phyloP scores from a whole-genome alignment of 352 stramenopile species.

The Pythium insidiosum region DNA sequence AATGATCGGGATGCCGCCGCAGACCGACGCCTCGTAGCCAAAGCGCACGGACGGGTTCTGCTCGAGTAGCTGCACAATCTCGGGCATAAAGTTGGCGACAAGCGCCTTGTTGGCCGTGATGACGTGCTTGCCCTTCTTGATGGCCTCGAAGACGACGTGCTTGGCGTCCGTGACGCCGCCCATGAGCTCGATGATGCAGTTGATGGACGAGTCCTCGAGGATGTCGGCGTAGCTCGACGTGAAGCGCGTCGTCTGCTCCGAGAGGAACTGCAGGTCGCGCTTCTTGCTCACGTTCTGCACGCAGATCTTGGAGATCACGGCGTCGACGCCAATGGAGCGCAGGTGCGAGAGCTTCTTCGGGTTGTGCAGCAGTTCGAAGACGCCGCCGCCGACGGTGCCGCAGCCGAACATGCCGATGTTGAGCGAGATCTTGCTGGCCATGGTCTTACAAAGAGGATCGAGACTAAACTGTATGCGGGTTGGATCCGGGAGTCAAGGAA shows the following conservation, averaged over 20 bases:
- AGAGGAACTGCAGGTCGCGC: slow-evolving; percentile 56
- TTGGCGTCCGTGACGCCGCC: slow-evolving; percentile 93
- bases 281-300: slow-evolving; percentile 73
- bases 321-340: slow-evolving; percentile 50
- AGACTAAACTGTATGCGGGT: too few relatives aligned
- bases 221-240: slow-evolving; percentile 79
- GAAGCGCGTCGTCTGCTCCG: slow-evolving; percentile 29
- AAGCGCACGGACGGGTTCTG: slow-evolving; percentile 81
- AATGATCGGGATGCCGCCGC: slow-evolving; percentile 96
- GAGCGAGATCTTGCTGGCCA: too few relatives aligned
- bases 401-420: slow-evolving; percentile 87
- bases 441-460: too few relatives aligned
- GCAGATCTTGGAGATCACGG: slow-evolving; percentile 83
- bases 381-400: slow-evolving; percentile 81
- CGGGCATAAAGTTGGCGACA: slow-evolving; percentile 89
- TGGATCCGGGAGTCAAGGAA: too few relatives aligned
- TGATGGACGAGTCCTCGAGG: slow-evolving; percentile 89
- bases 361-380: slow-evolving; percentile 83
- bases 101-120: slow-evolving; percentile 97
- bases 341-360: slow-evolving; percentile 44
- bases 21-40: slow-evolving; percentile 94
- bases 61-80: slow-evolving; percentile 83
- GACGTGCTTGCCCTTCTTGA: slow-evolving; percentile 90
- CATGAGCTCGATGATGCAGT: slow-evolving; percentile 96
- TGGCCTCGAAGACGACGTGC: slow-evolving; percentile 88